phyloP scores from a whole-genome alignment of 768 basidiomycete genomes.

The Podaxis carcinomalis region DNA sequence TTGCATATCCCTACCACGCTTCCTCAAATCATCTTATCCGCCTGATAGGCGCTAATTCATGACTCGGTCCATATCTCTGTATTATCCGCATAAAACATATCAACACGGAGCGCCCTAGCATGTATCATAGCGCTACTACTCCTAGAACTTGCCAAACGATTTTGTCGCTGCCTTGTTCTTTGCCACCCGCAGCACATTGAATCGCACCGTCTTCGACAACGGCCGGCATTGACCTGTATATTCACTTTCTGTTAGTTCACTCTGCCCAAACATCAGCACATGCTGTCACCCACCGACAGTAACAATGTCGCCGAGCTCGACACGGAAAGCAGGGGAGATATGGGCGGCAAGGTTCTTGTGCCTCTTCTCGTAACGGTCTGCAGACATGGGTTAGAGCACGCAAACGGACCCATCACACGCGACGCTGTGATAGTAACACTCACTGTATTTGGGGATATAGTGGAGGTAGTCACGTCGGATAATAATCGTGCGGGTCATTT shows the following conservation, averaged over 20 bases:
- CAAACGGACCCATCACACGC: not conserved
- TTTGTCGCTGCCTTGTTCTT: slow-evolving; percentile 91
- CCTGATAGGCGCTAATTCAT: slow-evolving; percentile 8
- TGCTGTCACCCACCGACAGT: slow-evolving; percentile 75
- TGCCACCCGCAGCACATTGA: slow-evolving; percentile 95
- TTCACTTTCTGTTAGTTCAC: slow-evolving; percentile 2
- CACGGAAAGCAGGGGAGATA: slow-evolving; percentile 98
- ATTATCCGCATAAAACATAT: slow-evolving; percentile 14
- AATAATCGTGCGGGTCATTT: slow-evolving; percentile 98
- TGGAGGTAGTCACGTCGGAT: slow-evolving; percentile 94
- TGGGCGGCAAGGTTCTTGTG: slow-evolving; percentile 99
- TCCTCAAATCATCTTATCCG: slow-evolving; percentile 1
- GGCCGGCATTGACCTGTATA: slow-evolving; percentile 93
- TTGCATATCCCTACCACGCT: slow-evolving; percentile 20
- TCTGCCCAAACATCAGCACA: not conserved
- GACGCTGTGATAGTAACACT: slow-evolving; percentile 25
- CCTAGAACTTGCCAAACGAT: slow-evolving; percentile 91
- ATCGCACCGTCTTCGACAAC: slow-evolving; percentile 97
- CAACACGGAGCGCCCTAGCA: not conserved
- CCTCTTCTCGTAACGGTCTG: slow-evolving; percentile 97
- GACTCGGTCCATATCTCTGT: slow-evolving; percentile 11
- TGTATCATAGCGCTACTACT: slow-evolving; percentile 19
- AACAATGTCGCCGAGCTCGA: slow-evolving; percentile 88
- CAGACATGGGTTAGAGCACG: slow-evolving; percentile 10
- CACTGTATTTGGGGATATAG: slow-evolving; percentile 98